Conservation (phyloP, 75 land plant species). For the Selaginella tamariscina region DNA sequence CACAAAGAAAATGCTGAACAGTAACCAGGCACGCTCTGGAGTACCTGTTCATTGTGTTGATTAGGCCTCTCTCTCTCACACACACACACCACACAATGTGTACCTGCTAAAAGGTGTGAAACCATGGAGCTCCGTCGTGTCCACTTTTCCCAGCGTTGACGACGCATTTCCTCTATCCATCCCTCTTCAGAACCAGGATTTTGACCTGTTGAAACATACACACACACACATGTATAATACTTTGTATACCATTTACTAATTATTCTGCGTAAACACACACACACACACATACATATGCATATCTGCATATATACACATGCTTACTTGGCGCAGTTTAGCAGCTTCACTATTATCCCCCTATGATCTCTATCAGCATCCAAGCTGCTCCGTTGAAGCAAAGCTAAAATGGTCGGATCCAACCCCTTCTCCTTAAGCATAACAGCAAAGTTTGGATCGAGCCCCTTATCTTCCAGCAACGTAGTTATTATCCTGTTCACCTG, state of each 20-base stretch:
- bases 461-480: constrained; percentile 79
- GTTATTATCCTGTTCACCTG: constrained; percentile 66
- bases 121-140: constrained; percentile 35
- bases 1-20: constrained; percentile 73
- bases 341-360: constrained; percentile 51
- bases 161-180: constrained; percentile 67
- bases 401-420: constrained; percentile 87
- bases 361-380: constrained; percentile 98
- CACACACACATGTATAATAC: no score
- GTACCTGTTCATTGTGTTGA: no score
- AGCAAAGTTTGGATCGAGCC: constrained; percentile 98
- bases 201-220: no score
- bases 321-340: constrained; percentile 40
- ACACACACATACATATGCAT: no score
- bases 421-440: constrained; percentile 93
- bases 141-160: constrained; percentile 59
- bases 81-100: no score
- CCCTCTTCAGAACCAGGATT: not conserved
- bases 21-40: constrained; percentile 84
- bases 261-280: no score
- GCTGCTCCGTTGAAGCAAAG: constrained; percentile 89
- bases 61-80: no score
- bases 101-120: constrained; percentile 49
- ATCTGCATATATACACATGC: no score
- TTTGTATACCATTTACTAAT: no score